Percentiles rank a stretch among this genome's conserved stretches.
phyloP scores from a whole-genome alignment of 2,329 filamentous ascomycete species.

The Aspergillus calidoustus region DNA sequence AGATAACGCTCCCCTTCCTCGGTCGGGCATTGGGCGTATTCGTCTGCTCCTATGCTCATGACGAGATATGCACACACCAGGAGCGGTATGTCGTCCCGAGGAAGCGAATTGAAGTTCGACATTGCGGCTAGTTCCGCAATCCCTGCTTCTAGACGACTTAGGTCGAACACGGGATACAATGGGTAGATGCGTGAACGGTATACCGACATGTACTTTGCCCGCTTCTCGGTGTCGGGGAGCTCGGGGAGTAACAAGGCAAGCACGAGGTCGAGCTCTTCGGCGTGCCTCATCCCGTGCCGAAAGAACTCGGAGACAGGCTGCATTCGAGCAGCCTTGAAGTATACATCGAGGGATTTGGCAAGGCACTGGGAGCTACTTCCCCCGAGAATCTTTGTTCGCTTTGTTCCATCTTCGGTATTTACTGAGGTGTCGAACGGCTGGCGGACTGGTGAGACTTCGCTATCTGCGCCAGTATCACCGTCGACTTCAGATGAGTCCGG shows the following conservation, averaged over 20 bases:
- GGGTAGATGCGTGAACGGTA: constrained; percentile 17
- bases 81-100: constrained; percentile 1
- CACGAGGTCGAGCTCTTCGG: constrained; percentile 19
- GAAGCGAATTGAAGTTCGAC: not conserved
- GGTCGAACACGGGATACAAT: constrained; percentile 16
- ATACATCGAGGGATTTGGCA: constrained; percentile 23
- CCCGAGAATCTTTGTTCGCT: constrained; percentile 21
- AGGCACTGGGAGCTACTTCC: constrained; percentile 24
- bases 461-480: not conserved
- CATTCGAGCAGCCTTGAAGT: constrained; percentile 20
- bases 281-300: constrained; percentile 21
- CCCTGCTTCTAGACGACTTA: not conserved
- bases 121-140: constrained; percentile 5
- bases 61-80: constrained; percentile 16
- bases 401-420: constrained; percentile 21
- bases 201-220: constrained; percentile 5
- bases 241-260: constrained; percentile 16
- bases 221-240: constrained; percentile 2
- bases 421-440: constrained; percentile 22
- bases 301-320: constrained; percentile 20
- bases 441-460: constrained; percentile 18
- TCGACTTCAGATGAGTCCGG: not conserved
- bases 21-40: constrained; percentile 12
- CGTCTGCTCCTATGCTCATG: constrained; percentile 19
- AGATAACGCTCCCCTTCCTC: constrained; percentile 19